phyloP scores from a whole-genome alignment of 73 alveolate genomes.

The Paramecium pentaurelia region DNA sequence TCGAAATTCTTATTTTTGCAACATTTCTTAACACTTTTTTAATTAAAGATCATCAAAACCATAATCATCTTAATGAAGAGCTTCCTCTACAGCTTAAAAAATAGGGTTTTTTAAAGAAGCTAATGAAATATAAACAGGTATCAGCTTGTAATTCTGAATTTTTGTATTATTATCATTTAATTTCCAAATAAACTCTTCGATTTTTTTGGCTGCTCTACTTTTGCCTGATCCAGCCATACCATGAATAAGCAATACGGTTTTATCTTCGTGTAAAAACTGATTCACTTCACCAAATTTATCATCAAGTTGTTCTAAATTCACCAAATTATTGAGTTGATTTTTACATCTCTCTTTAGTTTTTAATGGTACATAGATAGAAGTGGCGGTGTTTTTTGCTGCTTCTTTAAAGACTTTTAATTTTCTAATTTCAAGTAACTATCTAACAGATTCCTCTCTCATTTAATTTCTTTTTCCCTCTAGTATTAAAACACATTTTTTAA shows the following conservation, averaged over 20 bases:
- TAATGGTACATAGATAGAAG: not conserved
- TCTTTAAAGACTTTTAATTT: not conserved
- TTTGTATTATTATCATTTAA: not conserved
- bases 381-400: not conserved
- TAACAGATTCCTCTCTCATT: not conserved
- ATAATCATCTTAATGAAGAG: not conserved
- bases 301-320: not conserved
- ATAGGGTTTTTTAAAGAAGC: not conserved
- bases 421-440: not conserved
- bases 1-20: not conserved
- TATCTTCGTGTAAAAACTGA: not conserved
- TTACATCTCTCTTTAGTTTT: not conserved
- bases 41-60: not conserved
- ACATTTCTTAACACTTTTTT: not conserved
- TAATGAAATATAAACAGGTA: not conserved
- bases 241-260: not conserved
- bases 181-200: not conserved
- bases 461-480: not conserved
- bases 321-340: not conserved
- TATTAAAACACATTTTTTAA: not conserved
- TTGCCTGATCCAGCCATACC: constrained; percentile 2
- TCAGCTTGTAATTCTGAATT: not conserved
- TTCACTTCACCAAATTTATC: not conserved
- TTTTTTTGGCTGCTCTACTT: not conserved
- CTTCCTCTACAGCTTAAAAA: not conserved